Percentiles rank a stretch among this genome's conserved stretches.
Evolutionary conservation across 306 rosid species (phyloP).

Genomic region (Fagus crenata): DNA sequence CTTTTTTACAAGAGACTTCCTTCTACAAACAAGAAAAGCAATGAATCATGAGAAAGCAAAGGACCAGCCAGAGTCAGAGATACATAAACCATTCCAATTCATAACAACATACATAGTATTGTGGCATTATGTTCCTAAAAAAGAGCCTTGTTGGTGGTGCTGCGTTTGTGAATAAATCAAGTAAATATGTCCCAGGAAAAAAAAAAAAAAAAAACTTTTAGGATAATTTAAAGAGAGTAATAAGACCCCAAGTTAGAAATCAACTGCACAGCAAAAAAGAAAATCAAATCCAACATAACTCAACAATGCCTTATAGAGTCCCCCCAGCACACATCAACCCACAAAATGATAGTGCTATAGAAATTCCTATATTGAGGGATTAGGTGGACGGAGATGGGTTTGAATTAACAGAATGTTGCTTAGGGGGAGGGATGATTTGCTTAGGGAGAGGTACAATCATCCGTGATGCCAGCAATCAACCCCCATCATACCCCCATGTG

Average conservation of each 20-base stretch:
- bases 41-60: neutral
- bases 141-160: neutral
- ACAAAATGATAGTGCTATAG: neutral
- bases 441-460: neutral
- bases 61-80: neutral
- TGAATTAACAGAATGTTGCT: neutral
- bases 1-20: neutral
- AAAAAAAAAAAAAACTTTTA: no score
- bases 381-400: neutral
- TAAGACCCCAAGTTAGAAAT: neutral
- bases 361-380: neutral
- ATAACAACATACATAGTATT: neutral
- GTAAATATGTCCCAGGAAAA: neutral
- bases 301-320: neutral
- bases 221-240: neutral
- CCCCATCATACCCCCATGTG: neutral
- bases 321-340: constrained; percentile 6
- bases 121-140: neutral
- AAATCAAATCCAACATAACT: neutral
- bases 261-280: neutral
- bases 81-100: neutral
- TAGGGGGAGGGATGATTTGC: no score
- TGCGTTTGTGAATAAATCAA: neutral
- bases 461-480: neutral
- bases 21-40: neutral